Conservation (phyloP, 2,329 filamentous ascomycete genomes). For the Phialophora macrospora region DNA sequence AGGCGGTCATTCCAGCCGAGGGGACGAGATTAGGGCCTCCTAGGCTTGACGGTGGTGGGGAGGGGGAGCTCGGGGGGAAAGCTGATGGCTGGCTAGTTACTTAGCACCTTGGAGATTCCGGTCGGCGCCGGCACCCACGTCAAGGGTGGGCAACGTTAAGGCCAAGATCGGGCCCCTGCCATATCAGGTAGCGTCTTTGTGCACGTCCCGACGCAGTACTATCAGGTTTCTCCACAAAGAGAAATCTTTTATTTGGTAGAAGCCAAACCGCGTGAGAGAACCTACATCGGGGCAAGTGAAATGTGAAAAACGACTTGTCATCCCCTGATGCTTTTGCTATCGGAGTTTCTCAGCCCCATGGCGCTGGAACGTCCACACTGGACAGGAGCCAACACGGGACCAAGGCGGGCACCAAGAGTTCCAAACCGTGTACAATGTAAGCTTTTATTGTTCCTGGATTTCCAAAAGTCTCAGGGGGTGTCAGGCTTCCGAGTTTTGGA, state of each 20-base stretch:
- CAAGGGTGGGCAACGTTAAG: not conserved
- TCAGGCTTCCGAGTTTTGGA: not conserved
- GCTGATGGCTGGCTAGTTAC: not conserved
- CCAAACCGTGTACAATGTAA: not conserved
- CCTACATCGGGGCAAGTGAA: not conserved
- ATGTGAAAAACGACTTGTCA: not conserved
- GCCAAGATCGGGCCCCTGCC: slow-evolving; percentile 4
- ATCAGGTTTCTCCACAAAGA: not conserved
- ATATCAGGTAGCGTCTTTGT: slow-evolving; percentile 4
- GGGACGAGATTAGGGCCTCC: not conserved
- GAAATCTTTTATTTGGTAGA: not conserved
- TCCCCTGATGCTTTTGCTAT: not conserved
- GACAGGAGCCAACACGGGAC: not conserved
- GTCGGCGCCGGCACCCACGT: too few species aligned
- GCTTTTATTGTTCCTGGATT: not conserved
- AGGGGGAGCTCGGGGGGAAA: not conserved
- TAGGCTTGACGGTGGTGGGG: not conserved
- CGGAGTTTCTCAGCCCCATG: not conserved
- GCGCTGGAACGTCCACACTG: not conserved
- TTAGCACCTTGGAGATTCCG: not conserved
- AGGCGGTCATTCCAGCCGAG: not conserved
- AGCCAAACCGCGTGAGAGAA: not conserved
- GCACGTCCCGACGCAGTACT: not conserved
- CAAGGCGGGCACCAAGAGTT: not conserved
- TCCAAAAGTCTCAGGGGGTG: not conserved